Conservation (phyloP, 2,329 filamentous ascomycete genomes). For the Colletotrichum abscissum region DNA sequence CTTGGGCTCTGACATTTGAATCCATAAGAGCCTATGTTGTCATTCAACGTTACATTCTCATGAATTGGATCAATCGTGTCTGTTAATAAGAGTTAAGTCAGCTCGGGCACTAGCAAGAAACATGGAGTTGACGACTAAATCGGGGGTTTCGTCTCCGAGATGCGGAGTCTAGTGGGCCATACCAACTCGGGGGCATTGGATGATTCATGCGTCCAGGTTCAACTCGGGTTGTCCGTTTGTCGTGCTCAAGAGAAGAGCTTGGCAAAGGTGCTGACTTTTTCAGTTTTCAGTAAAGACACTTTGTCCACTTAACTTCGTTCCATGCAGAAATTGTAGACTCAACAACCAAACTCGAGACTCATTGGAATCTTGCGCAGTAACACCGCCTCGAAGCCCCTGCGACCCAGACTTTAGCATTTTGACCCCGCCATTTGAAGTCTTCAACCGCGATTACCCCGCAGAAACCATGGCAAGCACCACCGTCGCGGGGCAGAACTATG, state of each 20-base stretch:
- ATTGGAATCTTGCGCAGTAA: background rate
- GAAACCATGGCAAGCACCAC: conserved; percentile 3
- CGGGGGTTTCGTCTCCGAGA: background rate
- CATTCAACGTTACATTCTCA: background rate
- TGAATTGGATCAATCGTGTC: background rate
- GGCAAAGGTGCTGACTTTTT: background rate
- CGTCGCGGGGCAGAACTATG: conserved; percentile 12
- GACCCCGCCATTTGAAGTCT: background rate
- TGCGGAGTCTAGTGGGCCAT: background rate
- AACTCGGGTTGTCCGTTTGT: background rate
- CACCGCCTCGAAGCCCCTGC: background rate
- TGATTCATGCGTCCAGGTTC: background rate
- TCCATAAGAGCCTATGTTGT: background rate
- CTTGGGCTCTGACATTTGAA: background rate
- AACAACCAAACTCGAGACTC: background rate
- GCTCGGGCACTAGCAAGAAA: background rate
- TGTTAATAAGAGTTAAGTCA: background rate
- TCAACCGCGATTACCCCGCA: conserved; percentile 1
- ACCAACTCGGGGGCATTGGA: background rate
- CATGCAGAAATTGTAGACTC: background rate
- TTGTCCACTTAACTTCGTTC: background rate
- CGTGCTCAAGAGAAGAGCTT: background rate
- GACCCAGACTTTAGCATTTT: background rate
- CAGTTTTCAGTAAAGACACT: background rate
- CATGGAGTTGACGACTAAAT: background rate